These are phyloP conservation scores for Magnaporthiopsis incrustans DNA, from an alignment of 2,329 filamentous ascomycete species.

Conservation along the genomic window DNA sequence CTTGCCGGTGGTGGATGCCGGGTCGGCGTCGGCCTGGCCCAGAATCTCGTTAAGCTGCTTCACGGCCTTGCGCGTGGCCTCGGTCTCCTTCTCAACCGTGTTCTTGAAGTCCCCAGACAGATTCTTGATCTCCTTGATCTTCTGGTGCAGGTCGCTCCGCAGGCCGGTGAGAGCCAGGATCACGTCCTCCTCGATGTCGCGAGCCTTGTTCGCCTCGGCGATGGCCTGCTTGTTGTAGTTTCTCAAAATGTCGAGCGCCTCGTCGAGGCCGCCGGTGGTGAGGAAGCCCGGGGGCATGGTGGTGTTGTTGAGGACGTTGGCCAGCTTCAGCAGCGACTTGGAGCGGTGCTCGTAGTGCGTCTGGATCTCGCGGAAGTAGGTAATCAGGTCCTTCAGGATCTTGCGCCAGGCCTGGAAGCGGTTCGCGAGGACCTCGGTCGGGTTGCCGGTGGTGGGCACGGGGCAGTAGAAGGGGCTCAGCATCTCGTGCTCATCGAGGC, in stretches of 20 bases:
- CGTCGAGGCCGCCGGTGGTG: constrained; percentile 72
- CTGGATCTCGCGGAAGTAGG: constrained; percentile 90
- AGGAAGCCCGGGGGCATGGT: constrained; percentile 69
- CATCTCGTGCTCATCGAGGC: constrained; percentile 59
- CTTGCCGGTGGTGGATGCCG: constrained; percentile 68
- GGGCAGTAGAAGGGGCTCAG: constrained; percentile 87
- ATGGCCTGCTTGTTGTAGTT: constrained; percentile 77
- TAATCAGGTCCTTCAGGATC: constrained; percentile 85
- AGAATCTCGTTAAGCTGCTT: constrained; percentile 74
- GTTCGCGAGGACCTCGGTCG: constrained; percentile 78
- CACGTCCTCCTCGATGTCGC: constrained; percentile 85
- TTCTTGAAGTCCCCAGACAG: constrained; percentile 95
- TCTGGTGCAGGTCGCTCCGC: constrained; percentile 81
- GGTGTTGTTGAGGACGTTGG: constrained; percentile 77
- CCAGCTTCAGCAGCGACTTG: constrained; percentile 75
- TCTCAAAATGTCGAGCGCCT: constrained; percentile 73
- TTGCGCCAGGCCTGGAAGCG: constrained; percentile 96
- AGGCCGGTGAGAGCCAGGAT: constrained; percentile 80
- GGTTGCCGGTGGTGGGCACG: constrained; percentile 77
- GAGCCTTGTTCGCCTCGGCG: constrained; percentile 76
- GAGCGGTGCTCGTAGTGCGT: constrained; percentile 77
- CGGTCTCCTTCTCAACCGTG: constrained; percentile 90
- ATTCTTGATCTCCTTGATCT: constrained; percentile 97
- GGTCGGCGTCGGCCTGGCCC: constrained; percentile 70
- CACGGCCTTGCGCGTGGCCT: constrained; percentile 71